A percentile compares a stretch with the other conserved stretches of the same genome.
Conservation (phyloP, 208 protist species). For the Wallacemonas collosoma region DNA sequence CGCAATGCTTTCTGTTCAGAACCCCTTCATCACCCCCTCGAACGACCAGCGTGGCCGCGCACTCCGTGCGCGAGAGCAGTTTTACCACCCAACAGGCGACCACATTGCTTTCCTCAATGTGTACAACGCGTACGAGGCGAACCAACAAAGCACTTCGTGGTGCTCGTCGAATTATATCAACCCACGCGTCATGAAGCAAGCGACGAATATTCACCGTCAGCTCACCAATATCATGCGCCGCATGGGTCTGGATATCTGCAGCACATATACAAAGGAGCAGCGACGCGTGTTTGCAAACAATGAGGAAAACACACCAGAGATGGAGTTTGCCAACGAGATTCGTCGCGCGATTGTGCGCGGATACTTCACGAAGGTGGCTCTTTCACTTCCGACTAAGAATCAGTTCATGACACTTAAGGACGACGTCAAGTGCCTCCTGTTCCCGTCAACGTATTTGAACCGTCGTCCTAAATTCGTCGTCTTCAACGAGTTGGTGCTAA, state of each 20-base stretch:
- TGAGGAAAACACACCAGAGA: slow-evolving; percentile 24
- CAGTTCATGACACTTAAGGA: slow-evolving; percentile 97
- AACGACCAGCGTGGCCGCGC: slow-evolving; percentile 81
- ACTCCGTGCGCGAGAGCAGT: slow-evolving; percentile 92
- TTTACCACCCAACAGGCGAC: slow-evolving; percentile 96
- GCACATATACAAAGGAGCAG: slow-evolving; percentile 54
- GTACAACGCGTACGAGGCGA: slow-evolving; percentile 82
- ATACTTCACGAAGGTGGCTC: slow-evolving; percentile 97
- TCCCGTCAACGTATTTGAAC: slow-evolving; percentile 91
- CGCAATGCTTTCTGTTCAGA: slow-evolving; percentile 95
- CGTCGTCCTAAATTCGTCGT: slow-evolving; percentile 97
- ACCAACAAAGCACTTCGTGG: slow-evolving; percentile 86
- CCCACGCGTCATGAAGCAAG: slow-evolving; percentile 92
- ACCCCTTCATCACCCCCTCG: slow-evolving; percentile 68
- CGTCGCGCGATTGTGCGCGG: slow-evolving; percentile 92
- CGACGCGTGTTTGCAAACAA: slow-evolving; percentile 18
- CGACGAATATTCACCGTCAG: slow-evolving; percentile 95
- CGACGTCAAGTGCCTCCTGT: slow-evolving; percentile 93
- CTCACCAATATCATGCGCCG: slow-evolving; percentile 91
- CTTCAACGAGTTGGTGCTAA: slow-evolving; percentile 98
- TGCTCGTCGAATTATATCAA: slow-evolving; percentile 98
- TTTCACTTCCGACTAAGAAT: slow-evolving; percentile 94
- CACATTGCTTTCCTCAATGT: slow-evolving; percentile 96
- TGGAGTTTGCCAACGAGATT: slow-evolving; percentile 87
- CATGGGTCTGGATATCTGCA: slow-evolving; percentile 53